These are phyloP conservation scores for Cocos nucifera DNA, from an alignment of 176 grass and related monocot genomes.

Conservation along the genomic window DNA sequence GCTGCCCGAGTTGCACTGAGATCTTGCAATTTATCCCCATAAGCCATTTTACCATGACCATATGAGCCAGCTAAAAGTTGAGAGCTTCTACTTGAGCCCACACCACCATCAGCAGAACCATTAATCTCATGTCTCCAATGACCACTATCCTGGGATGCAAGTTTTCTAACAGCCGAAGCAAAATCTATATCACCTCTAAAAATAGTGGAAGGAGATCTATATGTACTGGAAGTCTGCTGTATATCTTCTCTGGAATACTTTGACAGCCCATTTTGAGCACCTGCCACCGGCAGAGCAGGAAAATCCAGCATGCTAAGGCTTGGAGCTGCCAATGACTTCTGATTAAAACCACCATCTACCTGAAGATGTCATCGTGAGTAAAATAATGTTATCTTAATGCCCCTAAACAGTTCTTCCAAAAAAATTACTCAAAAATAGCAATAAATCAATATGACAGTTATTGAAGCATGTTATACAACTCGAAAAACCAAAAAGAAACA, in stretches of 20 bases:
- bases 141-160: slow-evolving; percentile 33
- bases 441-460: too few species aligned
- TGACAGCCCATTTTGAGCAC: slow-evolving; percentile 41
- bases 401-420: too few species aligned
- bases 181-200: slow-evolving; percentile 50
- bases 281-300: slow-evolving; percentile 41
- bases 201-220: slow-evolving; percentile 43
- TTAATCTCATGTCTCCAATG: slow-evolving; percentile 53
- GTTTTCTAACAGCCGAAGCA: slow-evolving; percentile 46
- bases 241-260: slow-evolving; percentile 48
- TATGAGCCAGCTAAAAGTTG: slow-evolving; percentile 44
- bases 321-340: slow-evolving; percentile 64
- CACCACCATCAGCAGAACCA: slow-evolving; percentile 38
- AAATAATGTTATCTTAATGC: not conserved
- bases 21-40: slow-evolving; percentile 31
- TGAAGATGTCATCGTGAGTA: slow-evolving; percentile 40
- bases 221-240: slow-evolving; percentile 28
- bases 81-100: slow-evolving; percentile 81
- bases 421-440: too few species aligned
- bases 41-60: slow-evolving; percentile 38
- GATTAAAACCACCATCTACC: slow-evolving; percentile 43
- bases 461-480: too few species aligned
- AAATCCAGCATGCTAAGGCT: slow-evolving; percentile 28
- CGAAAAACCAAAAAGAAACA: too few species aligned
- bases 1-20: slow-evolving; percentile 2